Evolutionary conservation across 257 asterid species (phyloP).

Genomic region (Linaria vulgaris): DNA sequence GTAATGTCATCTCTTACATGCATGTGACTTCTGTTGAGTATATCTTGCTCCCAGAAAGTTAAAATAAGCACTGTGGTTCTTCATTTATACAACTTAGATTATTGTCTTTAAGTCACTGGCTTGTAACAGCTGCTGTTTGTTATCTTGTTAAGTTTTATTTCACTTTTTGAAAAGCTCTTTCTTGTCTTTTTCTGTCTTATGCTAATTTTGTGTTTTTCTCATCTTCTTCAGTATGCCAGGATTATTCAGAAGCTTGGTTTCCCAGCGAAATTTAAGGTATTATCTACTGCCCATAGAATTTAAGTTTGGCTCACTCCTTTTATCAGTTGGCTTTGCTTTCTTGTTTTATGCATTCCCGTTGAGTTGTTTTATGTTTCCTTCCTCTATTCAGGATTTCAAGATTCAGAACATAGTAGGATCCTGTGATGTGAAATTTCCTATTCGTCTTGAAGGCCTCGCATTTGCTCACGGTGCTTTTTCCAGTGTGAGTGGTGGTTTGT

Average conservation of each 20-base stretch:
- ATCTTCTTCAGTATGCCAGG: constrained; percentile 57
- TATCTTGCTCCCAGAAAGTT: neutral
- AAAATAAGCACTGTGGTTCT: neutral
- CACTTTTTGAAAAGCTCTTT: neutral
- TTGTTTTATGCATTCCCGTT: neutral
- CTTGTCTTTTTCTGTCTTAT: constrained; percentile 12
- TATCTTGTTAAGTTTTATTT: neutral
- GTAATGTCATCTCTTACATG: constrained; percentile 28
- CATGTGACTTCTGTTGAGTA: constrained; percentile 1
- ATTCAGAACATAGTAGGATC: constrained; percentile 82
- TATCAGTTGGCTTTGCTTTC: neutral
- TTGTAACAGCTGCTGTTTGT: neutral
- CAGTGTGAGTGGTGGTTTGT: constrained; percentile 51
- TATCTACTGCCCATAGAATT: constrained; percentile 1
- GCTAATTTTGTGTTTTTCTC: neutral
- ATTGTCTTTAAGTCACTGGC: constrained; percentile 13
- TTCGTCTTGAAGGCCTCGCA: constrained; percentile 77
- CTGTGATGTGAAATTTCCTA: constrained; percentile 73
- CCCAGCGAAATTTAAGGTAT: constrained; percentile 75
- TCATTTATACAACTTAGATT: neutral
- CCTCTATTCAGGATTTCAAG: constrained; percentile 58
- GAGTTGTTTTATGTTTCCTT: neutral
- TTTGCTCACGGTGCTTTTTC: constrained; percentile 81
- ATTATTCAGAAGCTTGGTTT: constrained; percentile 79
- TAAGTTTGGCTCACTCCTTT: neutral